Conservation (phyloP, 805 yeast genomes). For the Candida chauliodis region DNA sequence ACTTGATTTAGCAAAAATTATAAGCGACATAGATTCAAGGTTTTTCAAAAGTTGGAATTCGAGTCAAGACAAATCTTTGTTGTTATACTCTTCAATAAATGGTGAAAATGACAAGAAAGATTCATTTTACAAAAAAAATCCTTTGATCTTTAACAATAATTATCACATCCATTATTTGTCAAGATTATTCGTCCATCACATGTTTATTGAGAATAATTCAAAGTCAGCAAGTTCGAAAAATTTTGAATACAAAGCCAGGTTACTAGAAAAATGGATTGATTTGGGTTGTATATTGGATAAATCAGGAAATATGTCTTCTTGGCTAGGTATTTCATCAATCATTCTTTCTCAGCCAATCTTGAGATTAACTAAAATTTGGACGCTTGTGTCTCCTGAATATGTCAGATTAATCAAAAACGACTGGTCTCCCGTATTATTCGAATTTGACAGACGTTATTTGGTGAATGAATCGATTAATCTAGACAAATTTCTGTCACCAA, state of each 20-base stretch:
- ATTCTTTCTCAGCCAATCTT: constrained; percentile 80
- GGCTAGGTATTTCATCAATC: constrained; percentile 86
- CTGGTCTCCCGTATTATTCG: constrained; percentile 93
- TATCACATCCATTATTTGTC: constrained; percentile 76
- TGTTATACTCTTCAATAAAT: constrained; percentile 51
- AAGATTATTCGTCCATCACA: constrained; percentile 61
- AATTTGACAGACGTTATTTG: constrained; percentile 73
- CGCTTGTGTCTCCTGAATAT: constrained; percentile 55
- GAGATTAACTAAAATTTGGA: constrained; percentile 74
- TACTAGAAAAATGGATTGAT: constrained; percentile 80
- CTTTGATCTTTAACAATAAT: constrained; percentile 68
- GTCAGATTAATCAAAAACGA: constrained; percentile 64
- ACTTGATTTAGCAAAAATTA: constrained; percentile 55
- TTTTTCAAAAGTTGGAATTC: constrained; percentile 77
- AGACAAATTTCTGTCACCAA: constrained; percentile 5
- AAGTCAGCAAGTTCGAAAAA: constrained; percentile 13
- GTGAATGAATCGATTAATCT: constrained; percentile 21
- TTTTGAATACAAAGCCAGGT: constrained; percentile 52
- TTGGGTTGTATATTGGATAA: constrained; percentile 75
- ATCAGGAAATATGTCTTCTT: constrained; percentile 88
- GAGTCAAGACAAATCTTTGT: constrained; percentile 68
- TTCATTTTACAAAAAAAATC: constrained; percentile 54
- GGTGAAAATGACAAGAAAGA: constrained; percentile 17
- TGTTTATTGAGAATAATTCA: constrained; percentile 50
- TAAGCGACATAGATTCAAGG: constrained; percentile 63